These are phyloP conservation scores for Volvariella surrecta DNA, from an alignment of 1,284 basidiomycete genomes.

Conservation along the genomic window DNA sequence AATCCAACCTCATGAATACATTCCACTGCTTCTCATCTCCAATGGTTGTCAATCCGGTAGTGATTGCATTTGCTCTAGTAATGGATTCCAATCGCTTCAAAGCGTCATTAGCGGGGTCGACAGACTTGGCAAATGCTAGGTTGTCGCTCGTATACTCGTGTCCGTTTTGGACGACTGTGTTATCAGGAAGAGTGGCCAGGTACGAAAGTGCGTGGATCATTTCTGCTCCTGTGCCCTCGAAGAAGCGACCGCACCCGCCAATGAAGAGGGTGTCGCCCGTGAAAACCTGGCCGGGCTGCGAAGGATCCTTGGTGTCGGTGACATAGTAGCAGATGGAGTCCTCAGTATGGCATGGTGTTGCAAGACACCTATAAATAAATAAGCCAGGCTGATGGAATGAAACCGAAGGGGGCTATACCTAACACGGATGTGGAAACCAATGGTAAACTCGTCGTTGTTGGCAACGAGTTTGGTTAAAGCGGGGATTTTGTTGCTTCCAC, in stretches of 20 bases:
- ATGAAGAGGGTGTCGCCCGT: slow-evolving; percentile 96
- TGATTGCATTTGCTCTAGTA: slow-evolving; percentile 43
- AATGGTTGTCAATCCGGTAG: slow-evolving; percentile 76
- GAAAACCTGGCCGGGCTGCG: slow-evolving; percentile 74
- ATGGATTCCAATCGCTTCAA: slow-evolving; percentile 49
- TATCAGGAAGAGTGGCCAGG: slow-evolving; percentile 68
- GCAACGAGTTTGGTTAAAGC: slow-evolving; percentile 69
- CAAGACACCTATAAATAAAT: slow-evolving; percentile 58
- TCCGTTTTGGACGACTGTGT: slow-evolving; percentile 84
- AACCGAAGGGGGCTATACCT: slow-evolving; percentile 33
- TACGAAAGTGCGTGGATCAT: slow-evolving; percentile 81
- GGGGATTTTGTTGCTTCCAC: slow-evolving; percentile 68
- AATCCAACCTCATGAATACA: slow-evolving; percentile 69
- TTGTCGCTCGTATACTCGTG: slow-evolving; percentile 86
- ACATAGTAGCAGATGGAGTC: slow-evolving; percentile 92
- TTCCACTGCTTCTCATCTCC: slow-evolving; percentile 84
- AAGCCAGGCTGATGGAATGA: slow-evolving; percentile 4
- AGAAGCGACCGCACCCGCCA: slow-evolving; percentile 94
- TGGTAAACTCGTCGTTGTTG: slow-evolving; percentile 68
- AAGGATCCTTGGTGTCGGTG: slow-evolving; percentile 41
- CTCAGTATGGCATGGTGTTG: slow-evolving; percentile 95
- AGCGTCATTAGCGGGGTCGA: slow-evolving; percentile 60
- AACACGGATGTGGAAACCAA: slow-evolving; percentile 67
- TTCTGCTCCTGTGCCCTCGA: slow-evolving; percentile 82
- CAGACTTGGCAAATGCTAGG: slow-evolving; percentile 49